Conservation (phyloP, 148 eudicot genomes). For the Chenopodium quinoa region DNA sequence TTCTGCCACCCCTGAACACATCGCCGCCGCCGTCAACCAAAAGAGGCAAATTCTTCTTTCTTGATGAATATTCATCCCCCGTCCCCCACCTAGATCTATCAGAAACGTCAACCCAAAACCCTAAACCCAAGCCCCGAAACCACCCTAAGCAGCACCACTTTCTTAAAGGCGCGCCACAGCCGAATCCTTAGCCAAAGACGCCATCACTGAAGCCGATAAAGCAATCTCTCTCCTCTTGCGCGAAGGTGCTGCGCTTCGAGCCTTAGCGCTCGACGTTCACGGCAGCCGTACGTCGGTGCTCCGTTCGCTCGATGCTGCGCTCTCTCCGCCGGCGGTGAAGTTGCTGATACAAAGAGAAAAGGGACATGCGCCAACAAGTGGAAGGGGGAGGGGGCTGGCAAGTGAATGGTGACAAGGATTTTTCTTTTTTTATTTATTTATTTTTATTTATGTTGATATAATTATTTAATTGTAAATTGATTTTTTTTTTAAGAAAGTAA, state of each 20-base stretch:
- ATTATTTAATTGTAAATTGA: too few species aligned
- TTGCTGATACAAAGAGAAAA: slow-evolving; percentile 41
- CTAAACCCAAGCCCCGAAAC: too few species aligned
- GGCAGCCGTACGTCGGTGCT: slow-evolving; percentile 60
- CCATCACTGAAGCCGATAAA: slow-evolving; percentile 58
- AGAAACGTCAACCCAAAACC: too few species aligned
- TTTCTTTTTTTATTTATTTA: too few species aligned
- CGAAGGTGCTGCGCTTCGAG: slow-evolving; percentile 68
- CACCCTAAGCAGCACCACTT: slow-evolving; percentile 47
- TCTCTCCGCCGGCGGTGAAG: slow-evolving; percentile 49
- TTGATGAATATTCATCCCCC: slow-evolving; percentile 53
- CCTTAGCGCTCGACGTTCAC: slow-evolving; percentile 50
- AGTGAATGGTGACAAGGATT: too few species aligned
- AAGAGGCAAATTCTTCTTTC: slow-evolving; percentile 61
- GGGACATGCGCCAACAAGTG: slow-evolving; percentile 52
- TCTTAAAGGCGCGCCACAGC: slow-evolving; percentile 54
- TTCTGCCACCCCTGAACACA: slow-evolving; percentile 7
- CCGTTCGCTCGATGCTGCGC: slow-evolving; percentile 57
- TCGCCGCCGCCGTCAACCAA: slow-evolving; percentile 22
- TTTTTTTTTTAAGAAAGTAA: too few species aligned
- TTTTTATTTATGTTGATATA: too few species aligned
- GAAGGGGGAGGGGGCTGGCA: slow-evolving; percentile 36
- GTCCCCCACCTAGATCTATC: too few species aligned
- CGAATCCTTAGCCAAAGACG: slow-evolving; percentile 49
- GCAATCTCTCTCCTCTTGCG: slow-evolving; percentile 52